phyloP scores from a whole-genome alignment of 2,329 filamentous ascomycete species.

The Remersonia thermophila region DNA sequence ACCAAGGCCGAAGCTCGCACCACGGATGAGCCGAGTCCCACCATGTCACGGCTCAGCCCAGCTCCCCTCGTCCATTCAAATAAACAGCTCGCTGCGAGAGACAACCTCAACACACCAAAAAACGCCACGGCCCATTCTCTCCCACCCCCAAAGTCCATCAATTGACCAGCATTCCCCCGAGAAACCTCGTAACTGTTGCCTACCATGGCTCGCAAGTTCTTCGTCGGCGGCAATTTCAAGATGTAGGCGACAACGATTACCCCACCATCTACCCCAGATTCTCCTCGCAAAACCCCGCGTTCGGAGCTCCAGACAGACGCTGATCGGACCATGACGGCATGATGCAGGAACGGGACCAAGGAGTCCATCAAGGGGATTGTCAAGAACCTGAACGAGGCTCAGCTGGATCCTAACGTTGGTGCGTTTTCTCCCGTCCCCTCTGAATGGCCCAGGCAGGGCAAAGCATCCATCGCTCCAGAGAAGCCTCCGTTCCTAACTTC shows the following conservation, averaged over 20 bases:
- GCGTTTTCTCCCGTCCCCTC: slow-evolving; percentile 28
- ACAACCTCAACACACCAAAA: not conserved
- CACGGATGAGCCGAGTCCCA: no score
- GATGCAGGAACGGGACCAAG: slow-evolving; percentile 75
- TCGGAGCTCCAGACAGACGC: slow-evolving; percentile 10
- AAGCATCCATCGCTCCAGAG: no score
- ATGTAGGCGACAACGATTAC: slow-evolving; percentile 51
- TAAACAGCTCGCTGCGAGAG: not conserved
- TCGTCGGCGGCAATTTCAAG: slow-evolving; percentile 99
- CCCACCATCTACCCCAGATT: slow-evolving; percentile 10
- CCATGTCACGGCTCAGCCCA: not conserved
- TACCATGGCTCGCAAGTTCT: slow-evolving; percentile 91
- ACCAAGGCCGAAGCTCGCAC: no score
- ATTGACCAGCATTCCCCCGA: no score
- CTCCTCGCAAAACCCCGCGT: slow-evolving; percentile 18
- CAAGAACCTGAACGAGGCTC: slow-evolving; percentile 73
- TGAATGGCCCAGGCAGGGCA: no score
- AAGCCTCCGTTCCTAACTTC: no score
- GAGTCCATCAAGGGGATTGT: slow-evolving; percentile 87
- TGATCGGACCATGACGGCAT: slow-evolving; percentile 16
- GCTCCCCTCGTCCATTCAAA: not conserved
- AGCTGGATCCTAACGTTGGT: slow-evolving; percentile 66
- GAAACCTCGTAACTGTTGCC: no score
- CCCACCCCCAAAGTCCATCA: no score
- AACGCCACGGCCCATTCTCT: no score